phyloP scores from a whole-genome alignment of 2,329 filamentous ascomycete genomes.

The Penicillium psychrosexuale region DNA sequence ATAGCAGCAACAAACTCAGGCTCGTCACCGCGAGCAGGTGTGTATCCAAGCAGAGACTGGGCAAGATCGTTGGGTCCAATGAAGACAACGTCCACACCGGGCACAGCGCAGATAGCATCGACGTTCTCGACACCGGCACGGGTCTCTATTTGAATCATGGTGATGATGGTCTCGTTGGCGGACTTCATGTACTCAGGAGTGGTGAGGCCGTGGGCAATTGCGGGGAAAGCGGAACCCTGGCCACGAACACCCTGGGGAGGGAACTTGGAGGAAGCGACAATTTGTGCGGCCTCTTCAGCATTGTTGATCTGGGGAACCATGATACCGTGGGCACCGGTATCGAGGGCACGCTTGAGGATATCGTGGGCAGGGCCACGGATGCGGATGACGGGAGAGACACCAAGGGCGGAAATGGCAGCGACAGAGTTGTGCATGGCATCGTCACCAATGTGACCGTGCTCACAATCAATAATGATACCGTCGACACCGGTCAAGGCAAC shows the following conservation, averaged over 20 bases:
- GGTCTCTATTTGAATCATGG: slow-evolving; percentile 43
- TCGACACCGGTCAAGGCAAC: slow-evolving; percentile 64
- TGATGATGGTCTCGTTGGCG: slow-evolving; percentile 35
- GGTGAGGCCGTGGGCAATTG: slow-evolving; percentile 33
- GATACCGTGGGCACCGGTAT: slow-evolving; percentile 46
- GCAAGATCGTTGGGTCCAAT: slow-evolving; percentile 39
- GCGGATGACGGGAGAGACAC: slow-evolving; percentile 25
- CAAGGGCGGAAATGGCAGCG: slow-evolving; percentile 25
- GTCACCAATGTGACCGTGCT: slow-evolving; percentile 30
- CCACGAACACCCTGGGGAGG: slow-evolving; percentile 31
- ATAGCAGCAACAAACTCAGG: slow-evolving; percentile 60
- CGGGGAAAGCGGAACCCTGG: slow-evolving; percentile 29
- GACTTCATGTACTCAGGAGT: slow-evolving; percentile 33
- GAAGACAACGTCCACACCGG: slow-evolving; percentile 39
- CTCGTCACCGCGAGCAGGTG: slow-evolving; percentile 53
- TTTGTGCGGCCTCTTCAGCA: slow-evolving; percentile 44
- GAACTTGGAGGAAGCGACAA: slow-evolving; percentile 29
- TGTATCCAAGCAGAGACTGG: slow-evolving; percentile 57
- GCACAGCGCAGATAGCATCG: slow-evolving; percentile 39
- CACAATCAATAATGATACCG: slow-evolving; percentile 56
- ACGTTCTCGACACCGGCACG: slow-evolving; percentile 40
- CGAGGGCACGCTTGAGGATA: slow-evolving; percentile 25
- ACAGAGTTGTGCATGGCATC: slow-evolving; percentile 30
- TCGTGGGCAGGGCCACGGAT: slow-evolving; percentile 22
- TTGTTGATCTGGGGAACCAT: slow-evolving; percentile 44